These are phyloP conservation scores for Fusarium longipes DNA, from an alignment of 2,329 filamentous ascomycete genomes.

Conservation along the genomic window DNA sequence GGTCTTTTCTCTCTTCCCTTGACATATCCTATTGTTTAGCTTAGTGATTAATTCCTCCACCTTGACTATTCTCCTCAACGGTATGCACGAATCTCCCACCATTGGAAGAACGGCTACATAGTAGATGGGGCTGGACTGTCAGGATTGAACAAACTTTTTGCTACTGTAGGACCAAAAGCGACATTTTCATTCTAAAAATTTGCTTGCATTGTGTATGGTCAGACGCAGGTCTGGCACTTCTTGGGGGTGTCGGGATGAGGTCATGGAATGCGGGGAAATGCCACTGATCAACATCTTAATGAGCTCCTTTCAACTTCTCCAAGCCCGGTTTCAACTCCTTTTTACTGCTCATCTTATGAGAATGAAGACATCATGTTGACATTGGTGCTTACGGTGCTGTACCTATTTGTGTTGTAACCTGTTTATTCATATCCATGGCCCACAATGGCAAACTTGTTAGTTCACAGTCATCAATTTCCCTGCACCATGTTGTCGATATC, in stretches of 20 bases:
- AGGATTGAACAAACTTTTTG: conserved; percentile 23
- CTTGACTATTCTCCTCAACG: conserved; percentile 36
- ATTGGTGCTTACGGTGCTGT: conserved; percentile 1
- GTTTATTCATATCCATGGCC: conserved; percentile 15
- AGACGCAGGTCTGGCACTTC: conserved; percentile 40
- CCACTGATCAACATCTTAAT: conserved; percentile 35
- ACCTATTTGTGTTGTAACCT: conserved; percentile 6
- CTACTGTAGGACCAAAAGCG: conserved; percentile 18
- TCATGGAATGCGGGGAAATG: conserved; percentile 51
- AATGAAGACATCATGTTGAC: conserved; percentile 8
- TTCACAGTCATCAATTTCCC: background rate
- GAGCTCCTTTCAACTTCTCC: conserved; percentile 9
- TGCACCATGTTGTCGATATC: background rate
- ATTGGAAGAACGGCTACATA: background rate
- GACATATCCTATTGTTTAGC: conserved; percentile 3
- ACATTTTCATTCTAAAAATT: conserved; percentile 7
- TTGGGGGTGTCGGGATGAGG: conserved; percentile 48
- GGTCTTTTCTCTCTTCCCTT: conserved; percentile 17
- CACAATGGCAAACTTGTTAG: conserved; percentile 9
- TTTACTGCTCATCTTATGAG: conserved; percentile 15
- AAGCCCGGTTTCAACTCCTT: conserved; percentile 17
- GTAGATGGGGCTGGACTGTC: background rate
- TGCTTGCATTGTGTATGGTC: conserved; percentile 38
- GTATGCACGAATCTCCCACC: conserved; percentile 24
- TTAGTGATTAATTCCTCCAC: conserved; percentile 13